Conservation (phyloP, 768 basidiomycete genomes). For the Russula lepida region DNA sequence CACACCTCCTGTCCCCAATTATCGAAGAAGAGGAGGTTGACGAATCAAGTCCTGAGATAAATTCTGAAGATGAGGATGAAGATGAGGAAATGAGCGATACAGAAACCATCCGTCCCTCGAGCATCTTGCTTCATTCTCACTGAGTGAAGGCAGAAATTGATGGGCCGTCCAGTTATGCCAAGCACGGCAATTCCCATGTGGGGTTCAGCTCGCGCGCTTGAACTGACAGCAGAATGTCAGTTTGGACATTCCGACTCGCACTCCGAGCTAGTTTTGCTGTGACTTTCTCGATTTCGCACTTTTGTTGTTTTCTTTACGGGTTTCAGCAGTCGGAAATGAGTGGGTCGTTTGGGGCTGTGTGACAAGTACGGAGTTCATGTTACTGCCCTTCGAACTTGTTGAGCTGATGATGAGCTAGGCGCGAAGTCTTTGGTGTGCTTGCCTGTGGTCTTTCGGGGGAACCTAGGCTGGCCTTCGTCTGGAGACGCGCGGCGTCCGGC, state of each 20-base stretch:
- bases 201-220: background rate
- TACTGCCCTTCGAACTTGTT: background rate
- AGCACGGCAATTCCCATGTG: background rate
- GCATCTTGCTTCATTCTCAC: background rate
- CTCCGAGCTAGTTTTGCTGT: background rate
- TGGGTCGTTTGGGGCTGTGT: background rate
- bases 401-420: background rate
- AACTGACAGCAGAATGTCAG: background rate
- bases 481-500: background rate
- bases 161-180: background rate
- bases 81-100: constrained; percentile 1
- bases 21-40: constrained; percentile 3
- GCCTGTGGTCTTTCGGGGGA: constrained; percentile 14
- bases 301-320: background rate
- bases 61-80: background rate
- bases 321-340: background rate
- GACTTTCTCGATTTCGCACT: background rate
- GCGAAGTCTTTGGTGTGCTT: constrained; percentile 1
- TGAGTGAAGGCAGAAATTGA: background rate
- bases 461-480: background rate
- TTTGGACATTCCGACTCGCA: background rate
- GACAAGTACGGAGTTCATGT: background rate
- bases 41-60: background rate
- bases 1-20: constrained; percentile 7
- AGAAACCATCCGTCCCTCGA: constrained; percentile 3